A percentile compares a stretch with the other conserved stretches of the same genome.
Conservation (phyloP, 2,329 filamentous ascomycete species). For the Cercospora janseana region DNA sequence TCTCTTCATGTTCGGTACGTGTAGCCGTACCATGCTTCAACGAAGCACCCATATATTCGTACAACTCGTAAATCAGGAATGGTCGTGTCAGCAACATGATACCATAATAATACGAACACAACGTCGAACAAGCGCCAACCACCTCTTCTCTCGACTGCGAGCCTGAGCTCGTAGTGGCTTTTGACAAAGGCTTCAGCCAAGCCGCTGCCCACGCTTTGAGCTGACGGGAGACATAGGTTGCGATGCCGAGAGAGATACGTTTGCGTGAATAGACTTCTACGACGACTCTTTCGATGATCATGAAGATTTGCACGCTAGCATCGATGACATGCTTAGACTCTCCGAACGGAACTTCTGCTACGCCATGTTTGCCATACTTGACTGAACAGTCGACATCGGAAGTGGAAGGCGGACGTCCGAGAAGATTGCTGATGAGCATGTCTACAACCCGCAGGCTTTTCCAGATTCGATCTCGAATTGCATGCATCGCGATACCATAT, state of each 20-base stretch:
- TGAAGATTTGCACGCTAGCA: slow-evolving; percentile 46
- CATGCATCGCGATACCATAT: slow-evolving; percentile 39
- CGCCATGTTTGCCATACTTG: slow-evolving; percentile 32
- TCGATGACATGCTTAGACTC: slow-evolving; percentile 38
- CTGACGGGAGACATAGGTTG: slow-evolving; percentile 43
- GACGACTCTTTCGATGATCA: slow-evolving; percentile 50
- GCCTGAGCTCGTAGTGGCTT: slow-evolving; percentile 18
- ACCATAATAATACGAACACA: slow-evolving; percentile 55
- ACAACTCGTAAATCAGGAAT: slow-evolving; percentile 53
- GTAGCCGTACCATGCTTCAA: slow-evolving; percentile 18
- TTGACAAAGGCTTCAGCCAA: slow-evolving; percentile 34
- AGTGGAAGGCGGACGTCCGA: slow-evolving; percentile 54
- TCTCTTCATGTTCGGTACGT: slow-evolving; percentile 25
- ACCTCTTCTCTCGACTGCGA: slow-evolving; percentile 11
- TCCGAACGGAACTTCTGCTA: slow-evolving; percentile 15
- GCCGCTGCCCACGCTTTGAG: slow-evolving; percentile 44
- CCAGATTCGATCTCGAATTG: slow-evolving; percentile 49
- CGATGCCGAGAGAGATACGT: slow-evolving; percentile 43
- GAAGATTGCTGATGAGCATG: slow-evolving; percentile 51
- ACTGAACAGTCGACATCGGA: slow-evolving; percentile 52
- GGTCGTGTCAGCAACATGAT: slow-evolving; percentile 55
- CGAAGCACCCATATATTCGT: slow-evolving; percentile 37
- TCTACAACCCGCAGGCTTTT: slow-evolving; percentile 54
- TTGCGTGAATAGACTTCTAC: slow-evolving; percentile 49
- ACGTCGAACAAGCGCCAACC: slow-evolving; percentile 50